phyloP scores from a whole-genome alignment of 2,329 filamentous ascomycete species.

The Seiridium cupressi region DNA sequence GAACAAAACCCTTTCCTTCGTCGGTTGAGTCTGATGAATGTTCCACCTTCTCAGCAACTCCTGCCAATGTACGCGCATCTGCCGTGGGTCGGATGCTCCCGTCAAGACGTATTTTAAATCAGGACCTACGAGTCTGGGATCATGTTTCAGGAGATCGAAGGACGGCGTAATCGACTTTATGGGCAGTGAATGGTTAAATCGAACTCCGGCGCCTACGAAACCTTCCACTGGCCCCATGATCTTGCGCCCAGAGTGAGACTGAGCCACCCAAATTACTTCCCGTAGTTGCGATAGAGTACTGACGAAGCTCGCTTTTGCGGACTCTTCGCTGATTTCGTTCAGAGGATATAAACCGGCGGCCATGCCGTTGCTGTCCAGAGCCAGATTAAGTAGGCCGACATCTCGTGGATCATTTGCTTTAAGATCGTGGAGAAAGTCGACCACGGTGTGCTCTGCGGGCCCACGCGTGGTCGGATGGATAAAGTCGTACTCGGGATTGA shows the following conservation, averaged over 20 bases:
- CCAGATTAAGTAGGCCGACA: constrained; percentile 12
- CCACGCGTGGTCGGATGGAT: neutral
- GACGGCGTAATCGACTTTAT: neutral
- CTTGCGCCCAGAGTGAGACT: neutral
- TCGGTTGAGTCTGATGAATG: neutral
- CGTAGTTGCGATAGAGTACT: constrained; percentile 10
- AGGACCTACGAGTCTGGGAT: constrained; percentile 6
- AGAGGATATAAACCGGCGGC: neutral
- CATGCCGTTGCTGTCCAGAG: neutral
- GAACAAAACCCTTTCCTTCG: constrained; percentile 3
- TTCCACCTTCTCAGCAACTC: neutral
- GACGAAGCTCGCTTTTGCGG: constrained; percentile 1
- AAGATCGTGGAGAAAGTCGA: constrained; percentile 12
- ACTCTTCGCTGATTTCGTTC: neutral
- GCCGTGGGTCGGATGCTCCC: constrained; percentile 1
- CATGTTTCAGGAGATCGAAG: constrained; percentile 11
- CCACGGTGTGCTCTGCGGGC: neutral
- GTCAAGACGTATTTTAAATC: constrained; percentile 4
- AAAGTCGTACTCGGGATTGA: constrained; percentile 15
- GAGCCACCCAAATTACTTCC: constrained; percentile 11
- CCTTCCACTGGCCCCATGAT: neutral
- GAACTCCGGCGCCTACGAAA: neutral
- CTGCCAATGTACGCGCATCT: neutral
- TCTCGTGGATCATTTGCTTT: constrained; percentile 13
- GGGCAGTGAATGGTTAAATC: constrained; percentile 9